phyloP scores from a whole-genome alignment of 148 eudicot species.

The Fagopyrum tataricum region DNA sequence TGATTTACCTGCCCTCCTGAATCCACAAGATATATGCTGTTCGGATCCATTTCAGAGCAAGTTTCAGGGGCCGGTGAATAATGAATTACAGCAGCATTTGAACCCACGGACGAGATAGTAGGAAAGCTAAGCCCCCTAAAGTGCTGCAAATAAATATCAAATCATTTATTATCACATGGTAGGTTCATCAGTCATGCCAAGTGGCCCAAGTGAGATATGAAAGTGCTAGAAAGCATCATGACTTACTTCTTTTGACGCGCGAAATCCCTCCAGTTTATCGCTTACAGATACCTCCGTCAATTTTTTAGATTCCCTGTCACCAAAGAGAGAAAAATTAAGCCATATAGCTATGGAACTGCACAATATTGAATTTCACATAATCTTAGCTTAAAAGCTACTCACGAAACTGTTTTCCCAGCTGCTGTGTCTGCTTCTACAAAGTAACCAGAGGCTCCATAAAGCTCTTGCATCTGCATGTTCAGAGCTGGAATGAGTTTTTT shows the following conservation, averaged over 20 bases:
- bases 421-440: conserved; percentile 53
- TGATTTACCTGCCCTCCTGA: conserved; percentile 89
- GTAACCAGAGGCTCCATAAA: conserved; percentile 91
- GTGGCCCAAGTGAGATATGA: conserved; percentile 8
- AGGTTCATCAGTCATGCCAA: conserved; percentile 2
- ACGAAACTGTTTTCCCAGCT: conserved; percentile 44
- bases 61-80: conserved; percentile 67
- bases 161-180: neutral
- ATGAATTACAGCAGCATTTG: conserved; percentile 92
- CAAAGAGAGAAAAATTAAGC: neutral
- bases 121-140: conserved; percentile 94
- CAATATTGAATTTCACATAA: neutral
- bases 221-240: neutral
- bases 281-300: conserved; percentile 89
- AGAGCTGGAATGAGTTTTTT: neutral
- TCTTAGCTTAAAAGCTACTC: conserved; percentile 24
- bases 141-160: conserved; percentile 39
- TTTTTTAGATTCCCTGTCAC: conserved; percentile 49
- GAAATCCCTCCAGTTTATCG: conserved; percentile 92
- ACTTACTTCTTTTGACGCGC: conserved; percentile 90
- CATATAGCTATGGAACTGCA: neutral
- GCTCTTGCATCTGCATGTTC: conserved; percentile 75
- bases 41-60: conserved; percentile 87
- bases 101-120: conserved; percentile 90
- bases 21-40: conserved; percentile 77